A percentile compares a stretch with the other conserved stretches of the same genome.
These are phyloP conservation scores for Discostella pseudostelligera DNA, from an alignment of 108 stramenopile species.

Conservation along the genomic window DNA sequence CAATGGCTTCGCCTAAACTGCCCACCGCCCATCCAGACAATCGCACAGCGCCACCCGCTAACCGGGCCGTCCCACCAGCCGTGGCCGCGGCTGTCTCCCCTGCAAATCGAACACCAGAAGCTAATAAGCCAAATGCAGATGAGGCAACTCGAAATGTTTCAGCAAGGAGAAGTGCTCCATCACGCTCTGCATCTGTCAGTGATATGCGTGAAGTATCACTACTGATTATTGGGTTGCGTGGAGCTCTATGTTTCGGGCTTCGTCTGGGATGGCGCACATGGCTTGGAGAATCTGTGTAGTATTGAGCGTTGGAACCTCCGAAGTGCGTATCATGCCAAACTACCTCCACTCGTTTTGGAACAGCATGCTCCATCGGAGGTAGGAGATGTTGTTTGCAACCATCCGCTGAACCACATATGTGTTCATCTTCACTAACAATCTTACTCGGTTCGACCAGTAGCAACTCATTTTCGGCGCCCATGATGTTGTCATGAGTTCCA, in stretches of 20 bases:
- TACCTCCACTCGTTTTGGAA: slow-evolving; percentile 26
- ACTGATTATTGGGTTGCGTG: background rate
- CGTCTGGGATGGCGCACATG: background rate
- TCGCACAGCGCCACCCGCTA: slow-evolving; percentile 44
- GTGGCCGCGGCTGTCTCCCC: slow-evolving; percentile 51
- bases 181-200: slow-evolving; percentile 36
- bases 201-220: background rate
- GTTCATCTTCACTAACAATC: background rate
- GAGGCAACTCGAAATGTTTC: slow-evolving; percentile 48
- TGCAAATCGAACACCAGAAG: slow-evolving; percentile 40
- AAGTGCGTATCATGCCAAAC: slow-evolving; percentile 38
- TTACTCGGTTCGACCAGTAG: background rate
- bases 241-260: background rate
- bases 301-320: slow-evolving; percentile 14
- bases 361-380: background rate
- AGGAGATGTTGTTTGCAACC: too few species aligned
- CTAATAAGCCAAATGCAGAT: slow-evolving; percentile 42
- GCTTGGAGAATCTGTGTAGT: background rate
- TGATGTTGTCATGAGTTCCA: background rate
- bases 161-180: slow-evolving; percentile 44
- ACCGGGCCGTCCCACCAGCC: slow-evolving; percentile 38
- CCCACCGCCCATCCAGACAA: slow-evolving; percentile 40
- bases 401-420: too few species aligned
- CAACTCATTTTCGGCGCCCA: background rate
- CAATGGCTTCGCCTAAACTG: slow-evolving; percentile 31